These are phyloP conservation scores for Pinus taeda DNA, from an alignment of 75 land plant genomes.

Conservation along the genomic window DNA sequence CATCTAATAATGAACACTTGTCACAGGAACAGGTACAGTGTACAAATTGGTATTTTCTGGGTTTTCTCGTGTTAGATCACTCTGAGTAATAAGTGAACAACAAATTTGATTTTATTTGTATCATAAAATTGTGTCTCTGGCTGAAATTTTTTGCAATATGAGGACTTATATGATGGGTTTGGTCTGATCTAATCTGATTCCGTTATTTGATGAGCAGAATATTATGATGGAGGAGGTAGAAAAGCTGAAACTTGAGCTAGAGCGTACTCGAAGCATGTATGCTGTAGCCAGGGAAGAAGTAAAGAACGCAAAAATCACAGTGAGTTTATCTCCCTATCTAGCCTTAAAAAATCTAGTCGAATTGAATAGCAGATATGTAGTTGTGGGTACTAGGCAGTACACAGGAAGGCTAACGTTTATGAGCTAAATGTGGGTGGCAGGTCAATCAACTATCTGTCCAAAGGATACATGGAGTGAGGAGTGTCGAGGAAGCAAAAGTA, in stretches of 20 bases:
- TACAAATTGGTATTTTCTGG: too few species aligned
- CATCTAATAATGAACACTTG: not conserved
- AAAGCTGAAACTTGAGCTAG: conserved; percentile 42
- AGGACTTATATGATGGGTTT: not conserved
- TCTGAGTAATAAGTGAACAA: too few species aligned
- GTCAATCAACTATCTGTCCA: conserved; percentile 44
- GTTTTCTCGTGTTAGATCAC: too few species aligned
- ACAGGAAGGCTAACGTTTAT: not conserved
- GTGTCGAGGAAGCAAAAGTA: conserved; percentile 43
- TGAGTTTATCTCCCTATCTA: conserved; percentile 8
- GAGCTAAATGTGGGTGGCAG: conserved; percentile 22
- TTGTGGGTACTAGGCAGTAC: not conserved
- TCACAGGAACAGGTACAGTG: not conserved
- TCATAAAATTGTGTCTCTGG: not conserved
- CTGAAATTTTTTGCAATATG: not conserved
- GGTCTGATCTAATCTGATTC: not conserved
- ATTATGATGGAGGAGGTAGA: conserved; percentile 33
- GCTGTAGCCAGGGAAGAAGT: conserved; percentile 36
- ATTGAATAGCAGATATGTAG: not conserved
- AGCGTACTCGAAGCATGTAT: conserved; percentile 28
- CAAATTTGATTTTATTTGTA: too few species aligned
- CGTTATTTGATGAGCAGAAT: not conserved
- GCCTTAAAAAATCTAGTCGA: not conserved
- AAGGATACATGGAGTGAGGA: conserved; percentile 41
- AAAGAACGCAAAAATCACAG: conserved; percentile 27